phyloP scores from a whole-genome alignment of 371 early-diverging fungal genomes.

The Amoeboaphelidium protococcarum region DNA sequence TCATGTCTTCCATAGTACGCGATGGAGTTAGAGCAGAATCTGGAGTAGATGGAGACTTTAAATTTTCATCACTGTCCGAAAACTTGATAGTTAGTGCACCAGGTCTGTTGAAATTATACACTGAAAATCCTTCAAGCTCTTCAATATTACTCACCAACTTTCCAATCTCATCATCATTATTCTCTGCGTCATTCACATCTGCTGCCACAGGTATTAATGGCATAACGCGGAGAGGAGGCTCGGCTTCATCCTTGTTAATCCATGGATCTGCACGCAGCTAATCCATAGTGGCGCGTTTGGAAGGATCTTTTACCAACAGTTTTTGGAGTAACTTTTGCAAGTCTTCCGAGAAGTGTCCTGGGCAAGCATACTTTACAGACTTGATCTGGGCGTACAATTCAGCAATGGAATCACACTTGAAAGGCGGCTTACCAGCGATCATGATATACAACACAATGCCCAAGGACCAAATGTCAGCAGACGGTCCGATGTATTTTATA shows the following conservation, averaged over 20 bases:
- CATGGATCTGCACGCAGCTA: constrained; percentile 17
- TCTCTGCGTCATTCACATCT: constrained; percentile 1
- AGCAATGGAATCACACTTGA: constrained; percentile 30
- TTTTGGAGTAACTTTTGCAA: constrained; percentile 11
- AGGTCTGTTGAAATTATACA: not conserved
- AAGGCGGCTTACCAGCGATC: constrained; percentile 34
- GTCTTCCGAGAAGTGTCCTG: constrained; percentile 4
- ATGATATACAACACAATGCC: constrained; percentile 27
- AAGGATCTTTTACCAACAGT: constrained; percentile 20
- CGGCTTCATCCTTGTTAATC: constrained; percentile 18
- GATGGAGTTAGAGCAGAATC: no score
- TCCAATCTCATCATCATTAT: constrained; percentile 3
- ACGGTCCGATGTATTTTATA: constrained; percentile 24
- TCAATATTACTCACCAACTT: constrained; percentile 8
- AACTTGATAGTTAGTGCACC: not conserved
- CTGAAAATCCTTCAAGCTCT: not conserved
- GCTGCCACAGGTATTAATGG: constrained; percentile 12
- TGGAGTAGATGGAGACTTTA: not conserved
- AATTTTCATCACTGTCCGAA: not conserved
- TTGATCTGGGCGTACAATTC: constrained; percentile 25
- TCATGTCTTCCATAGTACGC: no score
- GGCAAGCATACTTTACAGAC: constrained; percentile 13
- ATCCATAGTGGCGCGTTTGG: constrained; percentile 16
- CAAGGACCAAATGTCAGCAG: constrained; percentile 25
- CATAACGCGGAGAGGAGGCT: constrained; percentile 10